Evolutionary conservation across 768 basidiomycete species (phyloP).

Genomic region (Amanita fuliginea): DNA sequence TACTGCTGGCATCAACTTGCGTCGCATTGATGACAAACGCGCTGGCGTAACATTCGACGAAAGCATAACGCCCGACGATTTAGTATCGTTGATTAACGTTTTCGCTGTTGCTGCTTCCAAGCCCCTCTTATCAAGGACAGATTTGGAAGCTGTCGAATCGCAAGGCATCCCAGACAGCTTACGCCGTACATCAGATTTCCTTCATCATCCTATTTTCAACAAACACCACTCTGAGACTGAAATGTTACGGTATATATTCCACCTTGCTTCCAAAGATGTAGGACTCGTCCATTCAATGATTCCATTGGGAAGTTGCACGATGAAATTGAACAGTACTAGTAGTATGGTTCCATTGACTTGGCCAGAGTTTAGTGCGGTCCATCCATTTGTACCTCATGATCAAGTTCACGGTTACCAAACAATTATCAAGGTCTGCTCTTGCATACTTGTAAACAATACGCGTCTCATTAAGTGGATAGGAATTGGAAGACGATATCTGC

Average conservation of each 20-base stretch:
- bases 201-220: constrained; percentile 90
- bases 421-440: constrained; percentile 54
- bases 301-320: constrained; percentile 89
- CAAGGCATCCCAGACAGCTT: constrained; percentile 45
- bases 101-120: constrained; percentile 60
- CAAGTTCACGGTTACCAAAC: constrained; percentile 83
- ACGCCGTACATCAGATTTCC: constrained; percentile 54
- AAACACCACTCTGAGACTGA: constrained; percentile 97
- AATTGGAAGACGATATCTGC: constrained; percentile 85
- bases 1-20: constrained; percentile 70
- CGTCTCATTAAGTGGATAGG: constrained; percentile 30
- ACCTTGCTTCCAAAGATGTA: constrained; percentile 90
- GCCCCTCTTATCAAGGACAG: constrained; percentile 31
- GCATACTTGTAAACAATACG: not conserved
- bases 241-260: constrained; percentile 94
- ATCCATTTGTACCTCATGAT: constrained; percentile 86
- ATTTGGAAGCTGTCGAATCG: constrained; percentile 30
- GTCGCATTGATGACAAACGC: constrained; percentile 56
- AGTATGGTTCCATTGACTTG: constrained; percentile 96
- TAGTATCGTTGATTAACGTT: constrained; percentile 69
- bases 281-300: constrained; percentile 96
- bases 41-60: constrained; percentile 94
- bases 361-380: constrained; percentile 83
- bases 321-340: constrained; percentile 97
- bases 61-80: constrained; percentile 65